Evolutionary conservation across 2,329 filamentous ascomycete species (phyloP).

Genomic region (Coleophoma crateriformis): DNA sequence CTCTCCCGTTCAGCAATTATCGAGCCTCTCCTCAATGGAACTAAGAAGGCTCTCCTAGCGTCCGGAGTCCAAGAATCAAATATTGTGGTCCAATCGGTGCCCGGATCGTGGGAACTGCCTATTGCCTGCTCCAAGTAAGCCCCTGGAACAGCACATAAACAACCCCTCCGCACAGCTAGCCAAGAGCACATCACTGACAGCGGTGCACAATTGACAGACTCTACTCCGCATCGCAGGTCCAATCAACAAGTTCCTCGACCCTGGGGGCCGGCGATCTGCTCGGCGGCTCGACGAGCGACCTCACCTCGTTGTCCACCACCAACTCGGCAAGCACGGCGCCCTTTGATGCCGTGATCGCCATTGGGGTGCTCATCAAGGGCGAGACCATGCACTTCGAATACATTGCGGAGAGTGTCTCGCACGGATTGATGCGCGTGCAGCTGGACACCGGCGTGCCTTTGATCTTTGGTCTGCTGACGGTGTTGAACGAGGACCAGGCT

Average conservation of each 20-base stretch:
- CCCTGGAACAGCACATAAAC: background rate
- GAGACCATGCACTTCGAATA: constrained; percentile 99
- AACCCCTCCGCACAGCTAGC: background rate
- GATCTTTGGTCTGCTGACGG: constrained; percentile 86
- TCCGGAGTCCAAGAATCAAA: constrained; percentile 83
- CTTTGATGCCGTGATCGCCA: constrained; percentile 92
- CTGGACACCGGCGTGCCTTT: constrained; percentile 85
- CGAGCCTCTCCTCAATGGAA: constrained; percentile 74
- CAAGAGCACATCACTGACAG: background rate
- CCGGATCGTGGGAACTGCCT: constrained; percentile 91
- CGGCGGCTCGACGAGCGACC: constrained; percentile 61
- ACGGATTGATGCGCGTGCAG: constrained; percentile 91
- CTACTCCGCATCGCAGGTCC: constrained; percentile 81
- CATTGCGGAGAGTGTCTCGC: constrained; percentile 84
- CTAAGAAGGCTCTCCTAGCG: constrained; percentile 69
- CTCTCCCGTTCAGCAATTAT: constrained; percentile 59
- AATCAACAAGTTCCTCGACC: constrained; percentile 60
- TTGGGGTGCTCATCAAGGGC: constrained; percentile 96
- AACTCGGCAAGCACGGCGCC: constrained; percentile 43
- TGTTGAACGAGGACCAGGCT: constrained; percentile 84
- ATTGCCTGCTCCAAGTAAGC: constrained; percentile 59
- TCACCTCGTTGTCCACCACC: constrained; percentile 42
- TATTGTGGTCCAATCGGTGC: constrained; percentile 84
- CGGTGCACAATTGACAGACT: constrained; percentile 44
- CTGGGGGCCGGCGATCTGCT: constrained; percentile 70